Base-by-base conservation (phyloP, 2,329 filamentous ascomycete species). In the Phaeoacremonium minimum region DNA sequence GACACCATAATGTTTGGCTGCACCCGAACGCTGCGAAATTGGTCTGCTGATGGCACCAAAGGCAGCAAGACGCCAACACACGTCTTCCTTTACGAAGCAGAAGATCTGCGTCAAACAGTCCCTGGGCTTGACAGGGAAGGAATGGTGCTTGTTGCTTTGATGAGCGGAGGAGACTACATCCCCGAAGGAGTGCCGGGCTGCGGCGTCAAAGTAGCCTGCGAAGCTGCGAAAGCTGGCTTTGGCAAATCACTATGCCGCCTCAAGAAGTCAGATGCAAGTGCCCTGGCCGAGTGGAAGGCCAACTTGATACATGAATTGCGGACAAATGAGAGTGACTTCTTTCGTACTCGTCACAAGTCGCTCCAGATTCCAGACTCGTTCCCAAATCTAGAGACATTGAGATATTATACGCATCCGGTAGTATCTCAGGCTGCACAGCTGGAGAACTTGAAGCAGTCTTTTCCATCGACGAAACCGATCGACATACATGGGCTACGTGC, bases 1-100 rank as follows among this genome's bases (percentile, higher is more conserved):
- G 93, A 98, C 56, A 93, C 91, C 3, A 77, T 97, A 51, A 97
- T 97, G 91, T 97, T 97, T 63, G 93, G 93, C 2, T 93, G 88
- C 45, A 81, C 77, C 0, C 64, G 79, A 26, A 91, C 85, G 0
- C 64, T 96, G 29, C 76, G 88, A 34, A 91, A 88, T 50, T 96
- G 87, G 82, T 86, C 86, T 0, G 75, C 85, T 4, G 87, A 94
- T 53, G 73, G 71, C 11, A 73, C 68, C 30, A 73, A 68, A n/a
- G 66, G 71, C 1, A 76, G 71, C 48, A 85, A 84, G 43, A 67
- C 71, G 0, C 87, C 89, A 1, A 96, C 91, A 0, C 93, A 97
- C 52, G 83, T 97, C 36, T 87, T 83, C 30, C 66, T 94, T 32
- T 94, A 95, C 56, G 78, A 88, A 38, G 76, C 77, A 0, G 59